A percentile compares a stretch with the other conserved stretches of the same genome.
These are phyloP conservation scores for Beauveria sp. DNA, from an alignment of 2,329 filamentous ascomycete genomes.

Conservation along the genomic window DNA sequence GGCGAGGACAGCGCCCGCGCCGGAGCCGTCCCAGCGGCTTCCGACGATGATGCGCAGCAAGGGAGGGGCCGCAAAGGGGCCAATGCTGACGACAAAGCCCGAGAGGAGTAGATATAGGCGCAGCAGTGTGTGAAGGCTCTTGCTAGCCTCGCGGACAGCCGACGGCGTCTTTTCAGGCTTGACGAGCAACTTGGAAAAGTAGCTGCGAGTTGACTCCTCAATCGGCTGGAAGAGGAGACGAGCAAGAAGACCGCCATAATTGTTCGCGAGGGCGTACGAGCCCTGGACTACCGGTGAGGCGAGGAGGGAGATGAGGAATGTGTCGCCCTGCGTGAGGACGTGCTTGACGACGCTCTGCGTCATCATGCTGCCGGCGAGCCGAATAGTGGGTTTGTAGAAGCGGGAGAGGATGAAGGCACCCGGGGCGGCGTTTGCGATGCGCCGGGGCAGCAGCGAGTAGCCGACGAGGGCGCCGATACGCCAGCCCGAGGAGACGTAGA, in stretches of 20 bases:
- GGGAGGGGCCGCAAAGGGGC: conserved; percentile 66
- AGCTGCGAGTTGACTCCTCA: conserved; percentile 84
- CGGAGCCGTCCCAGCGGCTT: conserved; percentile 63
- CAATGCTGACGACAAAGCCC: conserved; percentile 58
- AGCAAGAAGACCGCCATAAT: conserved; percentile 85
- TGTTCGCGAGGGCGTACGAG: conserved; percentile 85
- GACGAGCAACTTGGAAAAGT: conserved; percentile 74
- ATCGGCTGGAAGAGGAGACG: conserved; percentile 89
- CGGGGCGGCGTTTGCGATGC: conserved; percentile 21
- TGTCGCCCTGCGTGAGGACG: conserved; percentile 88
- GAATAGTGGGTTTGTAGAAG: conserved; percentile 64
- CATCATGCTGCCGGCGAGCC: conserved; percentile 73
- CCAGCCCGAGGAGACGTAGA: conserved; percentile 61
- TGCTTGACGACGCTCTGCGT: conserved; percentile 88
- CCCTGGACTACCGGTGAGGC: conserved; percentile 77
- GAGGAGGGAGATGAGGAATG: conserved; percentile 73
- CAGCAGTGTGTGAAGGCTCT: conserved; percentile 57
- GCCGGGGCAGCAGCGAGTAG: conserved; percentile 61
- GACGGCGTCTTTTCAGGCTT: conserved; percentile 19
- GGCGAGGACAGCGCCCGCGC: conserved; percentile 66
- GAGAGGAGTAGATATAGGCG: conserved; percentile 69
- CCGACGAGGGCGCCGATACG: conserved; percentile 45
- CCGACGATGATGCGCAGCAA: conserved; percentile 72
- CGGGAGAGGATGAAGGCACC: conserved; percentile 44
- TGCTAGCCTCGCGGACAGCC: conserved; percentile 33